Evolutionary conservation across 768 basidiomycete genomes (phyloP).

Genomic region (Botryobasidium botryosum): DNA sequence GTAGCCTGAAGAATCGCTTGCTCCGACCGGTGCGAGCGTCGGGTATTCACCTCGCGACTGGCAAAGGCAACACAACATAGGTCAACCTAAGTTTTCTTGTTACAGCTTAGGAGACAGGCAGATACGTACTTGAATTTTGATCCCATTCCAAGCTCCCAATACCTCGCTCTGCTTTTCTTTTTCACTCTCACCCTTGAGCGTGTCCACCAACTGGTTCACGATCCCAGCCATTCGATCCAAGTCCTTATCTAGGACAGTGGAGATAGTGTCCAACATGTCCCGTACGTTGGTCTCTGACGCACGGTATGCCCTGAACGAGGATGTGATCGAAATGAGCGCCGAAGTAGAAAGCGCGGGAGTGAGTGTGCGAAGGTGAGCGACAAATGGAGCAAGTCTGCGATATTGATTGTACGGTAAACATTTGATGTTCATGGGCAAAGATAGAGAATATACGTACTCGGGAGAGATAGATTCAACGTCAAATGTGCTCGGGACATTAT

Average conservation of each 20-base stretch:
- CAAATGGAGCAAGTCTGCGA: slow-evolving; percentile 27
- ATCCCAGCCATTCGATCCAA: slow-evolving; percentile 62
- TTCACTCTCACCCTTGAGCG: slow-evolving; percentile 53
- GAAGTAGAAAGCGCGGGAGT: no score
- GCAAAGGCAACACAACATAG: not conserved
- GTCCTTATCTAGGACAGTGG: slow-evolving; percentile 51
- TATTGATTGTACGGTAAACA: not conserved
- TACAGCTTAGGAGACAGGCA: not conserved
- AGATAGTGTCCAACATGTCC: slow-evolving; percentile 80
- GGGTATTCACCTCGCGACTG: slow-evolving; percentile 22
- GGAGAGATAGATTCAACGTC: slow-evolving; percentile 37
- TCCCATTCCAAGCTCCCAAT: slow-evolving; percentile 63
- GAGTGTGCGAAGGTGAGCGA: slow-evolving; percentile 41
- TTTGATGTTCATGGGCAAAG: not conserved
- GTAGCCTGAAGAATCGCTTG: slow-evolving; percentile 32
- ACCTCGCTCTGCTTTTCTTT: slow-evolving; percentile 70
- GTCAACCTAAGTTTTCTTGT: not conserved
- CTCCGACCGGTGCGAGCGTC: slow-evolving; percentile 5
- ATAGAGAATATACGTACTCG: slow-evolving; percentile 29
- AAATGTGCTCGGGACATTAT: slow-evolving; percentile 21
- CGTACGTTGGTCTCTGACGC: slow-evolving; percentile 59
- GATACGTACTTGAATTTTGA: slow-evolving; percentile 54
- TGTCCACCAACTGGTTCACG: slow-evolving; percentile 54
- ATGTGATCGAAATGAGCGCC: slow-evolving; percentile 40
- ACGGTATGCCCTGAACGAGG: slow-evolving; percentile 65